Evolutionary conservation across 1,284 basidiomycete genomes (phyloP), one percentile per base, ranked within the genome.

Genomic region (Tylopilus sp.): DNA sequence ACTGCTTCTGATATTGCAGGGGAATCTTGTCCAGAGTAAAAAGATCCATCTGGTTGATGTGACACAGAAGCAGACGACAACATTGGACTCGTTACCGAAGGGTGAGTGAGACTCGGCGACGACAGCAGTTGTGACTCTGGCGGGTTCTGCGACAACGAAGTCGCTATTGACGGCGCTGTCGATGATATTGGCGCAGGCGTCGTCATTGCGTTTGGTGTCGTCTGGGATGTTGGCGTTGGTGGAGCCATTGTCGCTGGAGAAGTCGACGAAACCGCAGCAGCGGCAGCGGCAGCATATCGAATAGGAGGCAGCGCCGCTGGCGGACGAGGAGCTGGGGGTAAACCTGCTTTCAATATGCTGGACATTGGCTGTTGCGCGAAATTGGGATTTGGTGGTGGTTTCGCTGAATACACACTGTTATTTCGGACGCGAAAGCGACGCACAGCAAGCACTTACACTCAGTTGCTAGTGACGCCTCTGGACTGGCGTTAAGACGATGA

Each of bases 251-350:
- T 61, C 12, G 43, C 41, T 12, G 62, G 60, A 28, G 59, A 51
- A 8, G 49, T 46, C n/a, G 59, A 57, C 18, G 76, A 70, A 13
- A 89, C 87, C 4, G 89, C 91, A 0, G 92, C 92, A 1, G 92
- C 93, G 2, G 93, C 94, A 0, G 92, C 93, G 8, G 92, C 84
- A 29, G 95, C 90, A 63, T 97, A 97, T 43, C 89, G 80, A 63
- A 96, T 92, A 10, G 92, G 89, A 23, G 92, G 88, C 44, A 90
- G 65, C 18, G 79, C 67, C n/a, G 74, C 73, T 58, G 78, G 71
- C 29, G 77, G 70, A 18, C 77, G 76, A 49, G 81, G 72, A 53
- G 74, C 68, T 40, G 78, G 68, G 21, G 76, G 77, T 23, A 86
- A 66, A 28, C 82, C 79, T 45, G 79, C 78, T 67, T 90, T 91